phyloP scores from a whole-genome alignment of 768 basidiomycete species.

The Rhodotorula paludigena region DNA sequence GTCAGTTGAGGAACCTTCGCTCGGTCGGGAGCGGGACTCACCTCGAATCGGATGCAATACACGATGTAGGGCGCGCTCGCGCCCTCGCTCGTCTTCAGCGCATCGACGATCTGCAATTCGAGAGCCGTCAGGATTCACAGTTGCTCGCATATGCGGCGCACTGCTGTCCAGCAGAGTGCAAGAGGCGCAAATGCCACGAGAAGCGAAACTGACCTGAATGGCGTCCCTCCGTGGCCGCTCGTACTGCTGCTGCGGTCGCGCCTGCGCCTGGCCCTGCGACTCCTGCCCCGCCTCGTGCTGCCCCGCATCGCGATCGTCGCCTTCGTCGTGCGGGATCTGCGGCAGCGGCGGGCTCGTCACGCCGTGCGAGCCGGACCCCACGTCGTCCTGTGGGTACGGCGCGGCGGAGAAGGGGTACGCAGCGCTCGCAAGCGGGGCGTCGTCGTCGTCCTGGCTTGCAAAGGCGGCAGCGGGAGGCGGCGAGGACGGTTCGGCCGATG shows the following conservation, averaged over 20 bases:
- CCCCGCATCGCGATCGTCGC: neutral
- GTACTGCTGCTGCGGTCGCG: neutral
- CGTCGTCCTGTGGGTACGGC: conserved; percentile 21
- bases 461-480: too few relatives aligned
- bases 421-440: neutral
- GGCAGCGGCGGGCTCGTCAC: conserved; percentile 20
- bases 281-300: neutral
- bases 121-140: too few relatives aligned
- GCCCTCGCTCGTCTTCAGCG: conserved; percentile 86
- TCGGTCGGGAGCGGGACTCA: conserved; percentile 48
- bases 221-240: conserved; percentile 16
- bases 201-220: conserved; percentile 24
- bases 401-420: conserved; percentile 31
- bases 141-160: too few relatives aligned
- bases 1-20: neutral
- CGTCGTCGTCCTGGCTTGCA: conserved; percentile 3
- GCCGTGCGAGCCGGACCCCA: neutral
- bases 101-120: conserved; percentile 83
- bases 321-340: neutral
- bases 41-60: conserved; percentile 79
- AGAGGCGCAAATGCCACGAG: too few relatives aligned
- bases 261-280: conserved; percentile 9
- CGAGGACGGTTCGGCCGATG: neutral
- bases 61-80: conserved; percentile 87
- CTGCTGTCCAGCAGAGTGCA: neutral